Percentiles rank a stretch among this genome's conserved stretches.
Conservation (phyloP, 2,329 filamentous ascomycete species). For the Pseudocercospora vitis region DNA sequence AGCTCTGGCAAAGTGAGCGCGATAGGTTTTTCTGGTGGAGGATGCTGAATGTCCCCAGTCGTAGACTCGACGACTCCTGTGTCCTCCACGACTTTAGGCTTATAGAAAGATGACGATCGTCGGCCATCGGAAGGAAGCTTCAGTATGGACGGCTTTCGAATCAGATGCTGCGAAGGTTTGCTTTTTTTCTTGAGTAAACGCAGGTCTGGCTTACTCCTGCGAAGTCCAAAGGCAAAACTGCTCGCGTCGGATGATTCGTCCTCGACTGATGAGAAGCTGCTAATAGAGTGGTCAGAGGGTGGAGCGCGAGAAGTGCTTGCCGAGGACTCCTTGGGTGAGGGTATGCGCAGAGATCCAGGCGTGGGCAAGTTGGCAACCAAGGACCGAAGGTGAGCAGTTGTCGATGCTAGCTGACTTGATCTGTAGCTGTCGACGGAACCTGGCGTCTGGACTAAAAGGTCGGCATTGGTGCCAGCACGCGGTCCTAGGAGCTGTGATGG, state of each 20-base stretch:
- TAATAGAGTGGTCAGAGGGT: conserved; percentile 11
- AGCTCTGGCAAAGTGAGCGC: conserved; percentile 18
- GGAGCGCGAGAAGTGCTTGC: conserved; percentile 20
- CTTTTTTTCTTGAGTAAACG: conserved; percentile 33
- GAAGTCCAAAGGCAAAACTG: conserved; percentile 32
- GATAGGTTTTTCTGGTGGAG: conserved; percentile 10
- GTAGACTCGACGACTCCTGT: conserved; percentile 22
- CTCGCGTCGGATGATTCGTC: conserved; percentile 29
- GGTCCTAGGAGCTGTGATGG: conserved; percentile 38
- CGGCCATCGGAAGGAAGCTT: conserved; percentile 2
- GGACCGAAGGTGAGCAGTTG: conserved; percentile 18
- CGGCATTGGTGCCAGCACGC: conserved; percentile 36
- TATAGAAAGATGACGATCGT: conserved; percentile 30
- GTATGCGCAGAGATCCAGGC: background rate
- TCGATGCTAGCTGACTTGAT: conserved; percentile 15
- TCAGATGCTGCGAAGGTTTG: conserved; percentile 31
- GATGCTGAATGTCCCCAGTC: conserved; percentile 10
- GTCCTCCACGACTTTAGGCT: conserved; percentile 35
- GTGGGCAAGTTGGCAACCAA: conserved; percentile 13
- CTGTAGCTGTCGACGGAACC: conserved; percentile 22
- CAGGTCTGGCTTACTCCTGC: conserved; percentile 27
- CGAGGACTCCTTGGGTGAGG: conserved; percentile 7
- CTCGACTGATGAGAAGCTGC: conserved; percentile 17
- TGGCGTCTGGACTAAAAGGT: conserved; percentile 24
- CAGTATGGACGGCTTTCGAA: conserved; percentile 15